Conservation (phyloP, 140 eudicot genomes). For the Oenanthe javanica region DNA sequence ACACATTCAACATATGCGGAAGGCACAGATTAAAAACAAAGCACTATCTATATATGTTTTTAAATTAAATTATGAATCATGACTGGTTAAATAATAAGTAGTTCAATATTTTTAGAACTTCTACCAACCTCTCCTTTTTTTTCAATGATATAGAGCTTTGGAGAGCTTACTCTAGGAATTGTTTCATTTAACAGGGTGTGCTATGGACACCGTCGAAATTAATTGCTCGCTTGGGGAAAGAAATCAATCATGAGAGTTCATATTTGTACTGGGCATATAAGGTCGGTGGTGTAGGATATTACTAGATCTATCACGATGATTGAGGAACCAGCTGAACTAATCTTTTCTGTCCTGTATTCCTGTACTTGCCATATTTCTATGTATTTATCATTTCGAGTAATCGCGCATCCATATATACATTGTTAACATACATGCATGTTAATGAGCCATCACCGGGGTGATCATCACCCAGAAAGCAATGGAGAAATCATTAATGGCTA, state of each 20-base stretch:
- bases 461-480: background rate
- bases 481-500: background rate
- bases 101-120: background rate
- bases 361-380: background rate
- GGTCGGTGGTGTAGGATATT: conserved; percentile 28
- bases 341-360: background rate
- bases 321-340: background rate
- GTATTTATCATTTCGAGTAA: background rate
- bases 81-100: background rate
- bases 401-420: background rate
- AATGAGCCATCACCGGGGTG: background rate
- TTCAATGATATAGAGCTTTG: background rate
- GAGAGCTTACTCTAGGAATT: background rate
- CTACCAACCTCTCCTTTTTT: background rate
- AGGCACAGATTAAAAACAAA: background rate
- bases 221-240: conserved; percentile 92
- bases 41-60: background rate
- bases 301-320: background rate
- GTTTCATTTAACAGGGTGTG: conserved; percentile 38
- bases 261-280: conserved; percentile 94
- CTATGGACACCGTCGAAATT: conserved; percentile 90
- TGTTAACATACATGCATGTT: background rate
- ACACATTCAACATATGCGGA: background rate
- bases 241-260: conserved; percentile 73
- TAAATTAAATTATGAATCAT: background rate